Evolutionary conservation across 352 stramenopile species (phyloP).

Genomic region (Globisporangium paroecandrum): DNA sequence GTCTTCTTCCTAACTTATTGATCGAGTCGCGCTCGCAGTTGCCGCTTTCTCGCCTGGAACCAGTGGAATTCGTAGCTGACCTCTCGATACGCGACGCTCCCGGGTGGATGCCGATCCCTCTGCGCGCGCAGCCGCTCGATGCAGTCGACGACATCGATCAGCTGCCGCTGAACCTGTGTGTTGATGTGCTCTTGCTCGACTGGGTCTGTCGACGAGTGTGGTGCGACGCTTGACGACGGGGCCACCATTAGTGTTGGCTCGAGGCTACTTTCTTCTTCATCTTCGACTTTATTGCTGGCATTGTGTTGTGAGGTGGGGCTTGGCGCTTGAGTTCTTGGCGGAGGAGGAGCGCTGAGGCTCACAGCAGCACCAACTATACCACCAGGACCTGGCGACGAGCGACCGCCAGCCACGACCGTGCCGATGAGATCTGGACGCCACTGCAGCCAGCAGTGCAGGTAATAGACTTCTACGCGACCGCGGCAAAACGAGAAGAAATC

Average conservation of each 20-base stretch:
- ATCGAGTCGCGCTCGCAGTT: not conserved
- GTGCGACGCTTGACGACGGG: too few species aligned
- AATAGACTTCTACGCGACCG: not conserved
- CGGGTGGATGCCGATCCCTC: not conserved
- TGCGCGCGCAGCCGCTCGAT: not conserved
- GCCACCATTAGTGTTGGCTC: too few species aligned
- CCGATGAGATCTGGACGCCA: not conserved
- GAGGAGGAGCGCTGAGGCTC: not conserved
- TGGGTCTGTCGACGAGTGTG: not conserved
- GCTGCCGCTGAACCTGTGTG: not conserved
- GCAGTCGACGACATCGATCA: not conserved
- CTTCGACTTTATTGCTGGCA: too few species aligned
- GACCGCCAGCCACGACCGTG: not conserved
- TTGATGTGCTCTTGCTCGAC: not conserved
- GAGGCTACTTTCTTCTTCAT: too few species aligned
- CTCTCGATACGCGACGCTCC: not conserved
- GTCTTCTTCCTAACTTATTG: not conserved
- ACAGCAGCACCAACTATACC: too few species aligned
- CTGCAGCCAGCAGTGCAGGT: conserved; percentile 8
- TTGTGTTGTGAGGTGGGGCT: too few species aligned
- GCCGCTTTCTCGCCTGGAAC: not conserved
- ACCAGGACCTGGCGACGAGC: not conserved
- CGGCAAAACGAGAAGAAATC: conserved; percentile 1
- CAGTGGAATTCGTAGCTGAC: not conserved
- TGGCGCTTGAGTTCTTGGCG: not conserved